Conservation (phyloP, 441 rosid genomes). For the Euphorbia corollata region DNA sequence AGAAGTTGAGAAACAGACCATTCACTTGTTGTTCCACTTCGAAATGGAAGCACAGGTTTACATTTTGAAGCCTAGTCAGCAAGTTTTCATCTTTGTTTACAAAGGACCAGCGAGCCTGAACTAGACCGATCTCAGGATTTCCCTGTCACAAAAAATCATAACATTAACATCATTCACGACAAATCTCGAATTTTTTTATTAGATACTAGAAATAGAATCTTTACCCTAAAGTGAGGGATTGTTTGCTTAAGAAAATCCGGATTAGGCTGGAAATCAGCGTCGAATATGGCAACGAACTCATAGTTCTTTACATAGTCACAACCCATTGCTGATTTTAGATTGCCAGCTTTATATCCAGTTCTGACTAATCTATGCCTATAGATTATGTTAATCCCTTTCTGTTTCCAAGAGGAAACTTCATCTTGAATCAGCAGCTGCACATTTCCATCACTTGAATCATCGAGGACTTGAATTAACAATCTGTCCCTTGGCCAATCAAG, state of each 20-base stretch:
- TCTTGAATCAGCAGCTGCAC: slow-evolving; percentile 26
- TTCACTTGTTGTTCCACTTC: slow-evolving; percentile 96
- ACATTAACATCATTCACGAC: slow-evolving; percentile 4
- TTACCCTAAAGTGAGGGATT: slow-evolving; percentile 70
- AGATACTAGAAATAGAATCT: neutral
- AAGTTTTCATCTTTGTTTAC: slow-evolving; percentile 91
- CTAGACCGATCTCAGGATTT: slow-evolving; percentile 71
- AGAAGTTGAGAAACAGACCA: slow-evolving; percentile 66
- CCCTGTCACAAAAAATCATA: slow-evolving; percentile 41
- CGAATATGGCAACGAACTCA: slow-evolving; percentile 40
- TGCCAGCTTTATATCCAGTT: slow-evolving; percentile 47
- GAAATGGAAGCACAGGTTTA: slow-evolving; percentile 81
- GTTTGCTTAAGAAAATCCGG: slow-evolving; percentile 39
- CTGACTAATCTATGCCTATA: slow-evolving; percentile 36
- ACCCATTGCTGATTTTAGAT: slow-evolving; percentile 37
- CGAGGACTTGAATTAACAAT: slow-evolving; percentile 47
- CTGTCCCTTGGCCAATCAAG: slow-evolving; percentile 45
- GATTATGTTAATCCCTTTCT: slow-evolving; percentile 38
- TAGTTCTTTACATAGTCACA: slow-evolving; percentile 37
- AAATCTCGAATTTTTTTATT: too few species aligned
- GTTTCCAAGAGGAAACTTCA: slow-evolving; percentile 30
- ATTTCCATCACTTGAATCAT: slow-evolving; percentile 37
- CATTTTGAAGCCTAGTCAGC: slow-evolving; percentile 79
- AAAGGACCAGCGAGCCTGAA: slow-evolving; percentile 89
- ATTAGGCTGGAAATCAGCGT: slow-evolving; percentile 52